Conservation (phyloP, 228 moss, liverwort and hornwort genomes). For the Sphagnum magellanicum region DNA sequence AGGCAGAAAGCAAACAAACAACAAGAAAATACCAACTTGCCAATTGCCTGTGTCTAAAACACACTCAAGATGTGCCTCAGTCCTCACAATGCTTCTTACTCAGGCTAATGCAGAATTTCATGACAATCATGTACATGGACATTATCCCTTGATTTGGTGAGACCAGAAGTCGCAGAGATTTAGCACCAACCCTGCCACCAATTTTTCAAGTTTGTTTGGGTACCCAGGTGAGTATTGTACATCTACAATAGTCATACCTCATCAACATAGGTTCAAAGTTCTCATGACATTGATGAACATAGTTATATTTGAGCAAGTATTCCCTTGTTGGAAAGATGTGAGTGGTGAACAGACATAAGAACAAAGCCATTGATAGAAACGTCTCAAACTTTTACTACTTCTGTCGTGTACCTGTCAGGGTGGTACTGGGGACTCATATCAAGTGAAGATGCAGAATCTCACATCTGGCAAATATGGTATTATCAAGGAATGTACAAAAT, state of each 20-base stretch:
- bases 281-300: neutral
- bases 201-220: neutral
- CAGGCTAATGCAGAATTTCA: neutral
- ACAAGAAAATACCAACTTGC: no score
- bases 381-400: neutral
- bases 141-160: neutral
- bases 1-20: no score
- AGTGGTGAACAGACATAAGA: neutral
- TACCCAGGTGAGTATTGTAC: neutral
- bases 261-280: neutral
- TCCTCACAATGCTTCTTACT: neutral
- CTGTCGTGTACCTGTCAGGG: neutral
- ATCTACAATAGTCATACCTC: neutral
- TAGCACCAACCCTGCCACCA: no score
- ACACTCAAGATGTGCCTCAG: neutral
- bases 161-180: neutral
- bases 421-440: no score
- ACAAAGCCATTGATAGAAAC: neutral
- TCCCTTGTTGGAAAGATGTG: no score
- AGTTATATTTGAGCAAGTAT: neutral
- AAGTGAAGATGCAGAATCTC: neutral
- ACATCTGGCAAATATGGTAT: neutral
- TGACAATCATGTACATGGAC: neutral
- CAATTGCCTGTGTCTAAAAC: no score
- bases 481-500: neutral